Evolutionary conservation across 2,329 filamentous ascomycete genomes (phyloP).

Genomic region (Cercospora sp.): DNA sequence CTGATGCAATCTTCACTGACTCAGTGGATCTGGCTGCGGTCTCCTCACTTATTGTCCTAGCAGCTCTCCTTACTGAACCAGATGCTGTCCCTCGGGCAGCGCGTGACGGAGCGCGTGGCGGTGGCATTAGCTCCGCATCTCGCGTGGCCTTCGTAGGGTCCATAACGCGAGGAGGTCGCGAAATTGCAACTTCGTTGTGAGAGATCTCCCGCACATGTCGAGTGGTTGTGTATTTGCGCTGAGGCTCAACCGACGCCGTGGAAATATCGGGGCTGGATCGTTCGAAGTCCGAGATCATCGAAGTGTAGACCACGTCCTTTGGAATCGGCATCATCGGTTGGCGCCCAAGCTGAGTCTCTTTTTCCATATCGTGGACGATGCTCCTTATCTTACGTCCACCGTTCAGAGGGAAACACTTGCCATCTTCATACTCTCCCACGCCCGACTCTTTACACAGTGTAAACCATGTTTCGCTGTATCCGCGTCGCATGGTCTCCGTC

Average conservation of each 20-base stretch:
- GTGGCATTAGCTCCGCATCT: slow-evolving; percentile 39
- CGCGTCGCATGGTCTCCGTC: slow-evolving; percentile 46
- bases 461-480: slow-evolving; percentile 55
- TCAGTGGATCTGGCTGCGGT: slow-evolving; percentile 31
- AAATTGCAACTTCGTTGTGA: slow-evolving; percentile 44
- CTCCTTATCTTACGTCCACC: slow-evolving; percentile 51
- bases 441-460: slow-evolving; percentile 52
- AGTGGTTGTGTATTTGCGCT: slow-evolving; percentile 41
- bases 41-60: slow-evolving; percentile 39
- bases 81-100: slow-evolving; percentile 29
- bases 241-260: slow-evolving; percentile 32
- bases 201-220: slow-evolving; percentile 49
- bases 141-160: slow-evolving; percentile 25
- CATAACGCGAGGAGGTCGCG: slow-evolving; percentile 19
- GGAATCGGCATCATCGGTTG: slow-evolving; percentile 53
- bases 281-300: slow-evolving; percentile 39
- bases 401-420: slow-evolving; percentile 49
- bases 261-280: slow-evolving; percentile 33
- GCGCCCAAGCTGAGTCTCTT: slow-evolving; percentile 50
- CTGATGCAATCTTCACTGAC: slow-evolving; percentile 29
- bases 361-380: slow-evolving; percentile 52
- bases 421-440: slow-evolving; percentile 51
- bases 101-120: slow-evolving; percentile 31
- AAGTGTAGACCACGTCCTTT: slow-evolving; percentile 50
- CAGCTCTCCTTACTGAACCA: slow-evolving; percentile 33